These are phyloP conservation scores for Mycena albidolilacea DNA, from an alignment of 768 basidiomycete species.

Conservation along the genomic window DNA sequence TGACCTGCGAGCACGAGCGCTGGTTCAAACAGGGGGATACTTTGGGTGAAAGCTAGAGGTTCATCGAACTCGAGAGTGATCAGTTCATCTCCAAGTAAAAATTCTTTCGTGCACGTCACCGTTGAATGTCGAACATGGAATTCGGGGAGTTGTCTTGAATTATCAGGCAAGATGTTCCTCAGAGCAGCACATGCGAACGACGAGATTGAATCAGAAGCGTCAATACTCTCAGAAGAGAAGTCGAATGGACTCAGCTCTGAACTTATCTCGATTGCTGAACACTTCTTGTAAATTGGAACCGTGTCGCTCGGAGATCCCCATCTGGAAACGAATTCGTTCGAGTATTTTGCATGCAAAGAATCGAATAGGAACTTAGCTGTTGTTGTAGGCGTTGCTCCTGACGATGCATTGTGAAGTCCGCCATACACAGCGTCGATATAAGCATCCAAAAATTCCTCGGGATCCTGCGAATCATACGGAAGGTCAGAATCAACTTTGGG, in stretches of 20 bases:
- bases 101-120: neutral
- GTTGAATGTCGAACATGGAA: neutral
- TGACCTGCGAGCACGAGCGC: neutral
- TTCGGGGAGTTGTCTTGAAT: neutral
- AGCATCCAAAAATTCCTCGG: slow-evolving; percentile 47
- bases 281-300: neutral
- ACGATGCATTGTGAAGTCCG: neutral
- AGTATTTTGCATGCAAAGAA: neutral
- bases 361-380: slow-evolving; percentile 10
- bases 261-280: neutral
- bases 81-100: neutral
- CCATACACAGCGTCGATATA: slow-evolving; percentile 39
- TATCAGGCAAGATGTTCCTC: neutral
- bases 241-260: neutral
- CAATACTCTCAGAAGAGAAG: too few species aligned
- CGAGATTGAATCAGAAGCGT: neutral
- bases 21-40: neutral
- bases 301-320: neutral
- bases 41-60: neutral
- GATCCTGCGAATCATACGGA: slow-evolving; percentile 42
- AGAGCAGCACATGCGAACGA: neutral
- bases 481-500: neutral
- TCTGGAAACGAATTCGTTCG: neutral
- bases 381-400: neutral
- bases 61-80: neutral